These are phyloP conservation scores for Colletotrichum magnum DNA, from an alignment of 2,329 filamentous ascomycete genomes.

Conservation along the genomic window DNA sequence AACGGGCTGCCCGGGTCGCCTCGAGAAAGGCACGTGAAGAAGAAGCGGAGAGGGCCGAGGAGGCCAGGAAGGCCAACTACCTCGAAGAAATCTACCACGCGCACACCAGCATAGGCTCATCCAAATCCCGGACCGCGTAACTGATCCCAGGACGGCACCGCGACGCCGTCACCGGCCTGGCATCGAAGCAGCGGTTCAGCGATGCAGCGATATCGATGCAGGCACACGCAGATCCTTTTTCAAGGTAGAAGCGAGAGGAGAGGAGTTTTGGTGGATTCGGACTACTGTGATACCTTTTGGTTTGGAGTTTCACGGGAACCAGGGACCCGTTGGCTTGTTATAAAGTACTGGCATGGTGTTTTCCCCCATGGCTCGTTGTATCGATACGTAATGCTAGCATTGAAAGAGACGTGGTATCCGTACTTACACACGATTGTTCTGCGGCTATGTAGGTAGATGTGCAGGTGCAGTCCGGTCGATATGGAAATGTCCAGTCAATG, in stretches of 20 bases:
- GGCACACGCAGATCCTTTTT: not conserved
- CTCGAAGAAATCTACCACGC: conserved; percentile 37
- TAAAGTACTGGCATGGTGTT: not conserved
- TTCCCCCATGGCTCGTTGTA: not conserved
- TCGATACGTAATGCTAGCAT: not conserved
- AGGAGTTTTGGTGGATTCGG: conserved; percentile 31
- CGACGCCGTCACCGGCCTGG: too few species aligned
- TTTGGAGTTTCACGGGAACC: conserved; percentile 28
- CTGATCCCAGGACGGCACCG: too few species aligned
- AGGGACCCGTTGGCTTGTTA: conserved; percentile 2
- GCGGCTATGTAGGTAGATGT: too few species aligned
- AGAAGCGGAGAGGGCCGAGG: conserved; percentile 32
- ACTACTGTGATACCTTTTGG: conserved; percentile 30
- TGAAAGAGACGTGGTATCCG: not conserved
- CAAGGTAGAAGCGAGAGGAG: conserved; percentile 22
- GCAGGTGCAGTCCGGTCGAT: too few species aligned
- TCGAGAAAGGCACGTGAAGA: conserved; percentile 31
- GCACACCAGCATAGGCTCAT: conserved; percentile 29
- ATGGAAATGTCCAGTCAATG: too few species aligned
- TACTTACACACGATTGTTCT: not conserved
- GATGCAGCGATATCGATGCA: too few species aligned
- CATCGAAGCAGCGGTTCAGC: not conserved
- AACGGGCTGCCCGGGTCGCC: conserved; percentile 15
- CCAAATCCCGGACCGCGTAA: conserved; percentile 6
- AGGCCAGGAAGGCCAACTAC: conserved; percentile 36